A percentile compares a stretch with the other conserved stretches of the same genome.
These are phyloP conservation scores for Agrostemma githago DNA, from an alignment of 148 eudicot genomes.

Conservation along the genomic window DNA sequence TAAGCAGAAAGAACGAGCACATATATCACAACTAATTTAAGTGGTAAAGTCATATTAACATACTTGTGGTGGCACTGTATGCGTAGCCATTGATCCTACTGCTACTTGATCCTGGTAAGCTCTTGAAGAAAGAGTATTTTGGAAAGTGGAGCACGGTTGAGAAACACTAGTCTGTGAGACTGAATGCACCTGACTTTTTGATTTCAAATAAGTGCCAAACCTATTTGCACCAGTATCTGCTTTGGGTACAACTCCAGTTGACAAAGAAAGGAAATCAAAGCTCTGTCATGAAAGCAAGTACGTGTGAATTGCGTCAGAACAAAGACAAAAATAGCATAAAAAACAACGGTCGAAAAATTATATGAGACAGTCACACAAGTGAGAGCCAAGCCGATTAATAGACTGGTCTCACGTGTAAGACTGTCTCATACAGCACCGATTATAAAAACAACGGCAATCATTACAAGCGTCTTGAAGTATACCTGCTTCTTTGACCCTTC, in stretches of 20 bases:
- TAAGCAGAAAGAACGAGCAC: neutral
- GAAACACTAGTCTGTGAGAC: slow-evolving; percentile 24
- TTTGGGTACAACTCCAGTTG: slow-evolving; percentile 31
- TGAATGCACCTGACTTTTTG: slow-evolving; percentile 30
- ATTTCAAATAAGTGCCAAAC: slow-evolving; percentile 21
- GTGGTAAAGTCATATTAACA: neutral
- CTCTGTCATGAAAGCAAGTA: slow-evolving; percentile 35
- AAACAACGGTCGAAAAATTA: neutral
- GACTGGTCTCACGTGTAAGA: neutral
- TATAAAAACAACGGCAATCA: neutral
- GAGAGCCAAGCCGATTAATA: neutral
- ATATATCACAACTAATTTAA: too few species aligned
- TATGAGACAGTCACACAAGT: neutral
- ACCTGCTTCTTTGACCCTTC: slow-evolving; percentile 43
- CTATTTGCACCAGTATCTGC: slow-evolving; percentile 18
- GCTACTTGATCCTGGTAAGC: slow-evolving; percentile 32
- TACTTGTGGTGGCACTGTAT: slow-evolving; percentile 21
- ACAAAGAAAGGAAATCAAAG: slow-evolving; percentile 47
- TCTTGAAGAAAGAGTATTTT: slow-evolving; percentile 27
- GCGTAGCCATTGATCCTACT: slow-evolving; percentile 26
- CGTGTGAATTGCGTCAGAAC: slow-evolving; percentile 10
- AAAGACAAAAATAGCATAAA: neutral
- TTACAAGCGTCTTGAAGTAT: slow-evolving; percentile 10
- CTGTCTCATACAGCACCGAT: neutral
- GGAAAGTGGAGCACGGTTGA: slow-evolving; percentile 28